These are phyloP conservation scores for Claviceps fusiformis DNA, from an alignment of 2,329 filamentous ascomycete species.

Conservation along the genomic window DNA sequence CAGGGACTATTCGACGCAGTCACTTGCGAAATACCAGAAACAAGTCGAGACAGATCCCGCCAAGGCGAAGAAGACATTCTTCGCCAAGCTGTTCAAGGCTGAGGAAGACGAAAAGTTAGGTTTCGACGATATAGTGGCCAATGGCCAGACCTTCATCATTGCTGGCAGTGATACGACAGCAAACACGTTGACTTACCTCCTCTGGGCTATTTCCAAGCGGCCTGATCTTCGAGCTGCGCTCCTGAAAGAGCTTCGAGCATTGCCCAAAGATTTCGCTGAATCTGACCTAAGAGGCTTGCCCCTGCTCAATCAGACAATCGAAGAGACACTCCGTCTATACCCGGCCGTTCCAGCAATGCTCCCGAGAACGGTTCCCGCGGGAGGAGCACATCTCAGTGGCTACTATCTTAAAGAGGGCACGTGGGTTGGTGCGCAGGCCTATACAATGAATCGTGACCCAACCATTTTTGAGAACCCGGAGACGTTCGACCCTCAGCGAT, in stretches of 20 bases:
- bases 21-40: slow-evolving; percentile 15
- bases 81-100: slow-evolving; percentile 23
- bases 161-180: slow-evolving; percentile 41
- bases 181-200: slow-evolving; percentile 32
- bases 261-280: slow-evolving; percentile 17
- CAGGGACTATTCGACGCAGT: slow-evolving; percentile 14
- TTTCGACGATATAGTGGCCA: slow-evolving; percentile 21
- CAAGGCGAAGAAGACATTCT: slow-evolving; percentile 18
- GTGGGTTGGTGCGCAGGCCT: slow-evolving; percentile 28
- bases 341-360: slow-evolving; percentile 25
- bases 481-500: slow-evolving; percentile 10
- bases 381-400: slow-evolving; percentile 24
- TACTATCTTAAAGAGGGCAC: slow-evolving; percentile 26
- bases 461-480: slow-evolving; percentile 26
- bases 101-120: slow-evolving; percentile 15
- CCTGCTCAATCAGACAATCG: slow-evolving; percentile 28
- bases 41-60: slow-evolving; percentile 10
- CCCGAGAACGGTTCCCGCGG: slow-evolving; percentile 25
- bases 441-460: slow-evolving; percentile 31
- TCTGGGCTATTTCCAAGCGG: slow-evolving; percentile 24
- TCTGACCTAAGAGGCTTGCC: slow-evolving; percentile 16
- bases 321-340: slow-evolving; percentile 32
- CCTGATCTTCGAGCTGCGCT: slow-evolving; percentile 18
- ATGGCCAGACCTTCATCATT: slow-evolving; percentile 31
- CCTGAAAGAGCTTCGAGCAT: slow-evolving; percentile 19